phyloP scores from a whole-genome alignment of 148 eudicot species.

The Bassia scoparia region DNA sequence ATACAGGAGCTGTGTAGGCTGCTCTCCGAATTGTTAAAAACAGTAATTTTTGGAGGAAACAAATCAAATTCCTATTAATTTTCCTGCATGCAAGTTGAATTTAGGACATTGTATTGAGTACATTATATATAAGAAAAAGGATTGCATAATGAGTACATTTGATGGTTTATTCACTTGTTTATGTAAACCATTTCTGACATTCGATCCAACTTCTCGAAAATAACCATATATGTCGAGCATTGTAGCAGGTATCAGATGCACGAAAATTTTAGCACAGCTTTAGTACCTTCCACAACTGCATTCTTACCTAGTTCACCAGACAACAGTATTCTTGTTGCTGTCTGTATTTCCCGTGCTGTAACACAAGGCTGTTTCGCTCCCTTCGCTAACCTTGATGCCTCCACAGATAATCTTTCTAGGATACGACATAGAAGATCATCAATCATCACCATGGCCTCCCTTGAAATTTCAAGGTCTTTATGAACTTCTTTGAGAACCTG shows the following conservation, averaged over 20 bases:
- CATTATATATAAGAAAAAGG: no score
- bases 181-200: not conserved
- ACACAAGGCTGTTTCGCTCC: not conserved
- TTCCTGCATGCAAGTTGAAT: not conserved
- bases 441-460: not conserved
- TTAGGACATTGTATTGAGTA: not conserved
- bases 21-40: not conserved
- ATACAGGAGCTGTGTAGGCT: no score
- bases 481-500: not conserved
- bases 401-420: not conserved
- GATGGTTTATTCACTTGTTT: not conserved
- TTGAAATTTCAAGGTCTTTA: not conserved
- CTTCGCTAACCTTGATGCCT: not conserved
- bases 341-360: constrained; percentile 1
- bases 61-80: not conserved
- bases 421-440: not conserved
- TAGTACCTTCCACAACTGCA: not conserved
- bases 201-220: not conserved
- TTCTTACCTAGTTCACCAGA: not conserved
- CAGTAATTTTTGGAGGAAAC: not conserved
- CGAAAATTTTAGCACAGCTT: not conserved
- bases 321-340: not conserved
- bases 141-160: not conserved
- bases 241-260: not conserved
- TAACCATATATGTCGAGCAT: not conserved